Evolutionary conservation across 1,284 basidiomycete genomes (phyloP), one percentile per base, ranked within the genome.

Genomic region (Malassezia psittaci): DNA sequence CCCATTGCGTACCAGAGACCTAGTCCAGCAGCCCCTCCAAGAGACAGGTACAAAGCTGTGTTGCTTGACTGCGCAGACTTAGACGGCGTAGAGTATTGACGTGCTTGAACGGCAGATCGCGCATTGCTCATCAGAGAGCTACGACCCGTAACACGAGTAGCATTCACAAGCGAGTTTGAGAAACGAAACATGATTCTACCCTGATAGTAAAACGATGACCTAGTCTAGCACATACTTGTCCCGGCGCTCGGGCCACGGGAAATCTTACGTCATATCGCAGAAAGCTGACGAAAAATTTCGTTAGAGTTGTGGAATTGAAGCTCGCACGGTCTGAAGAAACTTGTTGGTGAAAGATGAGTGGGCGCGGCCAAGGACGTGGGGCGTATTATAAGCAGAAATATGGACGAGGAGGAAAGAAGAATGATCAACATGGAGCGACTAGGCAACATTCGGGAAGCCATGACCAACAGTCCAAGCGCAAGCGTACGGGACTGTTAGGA

Each of bases 11-110:
- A 68, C 65, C 66, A 74, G 12, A 61, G 64, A 34, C 62, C 72
- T n/a, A 74, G 53, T 51, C 72, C 72, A 10, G 61, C 70, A 11
- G 73, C 45, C 51, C 72, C 72, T 32, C 61, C 70, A 19, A 68
- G 63, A 44, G 58, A 63, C n/a, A 73, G 62, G 42, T 67, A 48
- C 1, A 74, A 57, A 13, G 66, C 62, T 10, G 59, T 41, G 64
- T 72, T 74, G 35, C 62, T 66, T 18, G 48, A 34, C 1, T 34
- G 19, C 34, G 42, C 18, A 15, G 40, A 15, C 12, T 35, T 5
- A 11, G 37, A n/a, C 13, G 41, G 32, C 5, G 32, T 16, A 16
- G 54, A 57, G 33, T 46, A 51, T 6, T 16, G 4, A 18, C 54
- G 49, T 9, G 44, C 16, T 38, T 40, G 43, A 18, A 24, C n/a